phyloP scores from a whole-genome alignment of 2,329 filamentous ascomycete species.

The Paraconiothyrium sp. region DNA sequence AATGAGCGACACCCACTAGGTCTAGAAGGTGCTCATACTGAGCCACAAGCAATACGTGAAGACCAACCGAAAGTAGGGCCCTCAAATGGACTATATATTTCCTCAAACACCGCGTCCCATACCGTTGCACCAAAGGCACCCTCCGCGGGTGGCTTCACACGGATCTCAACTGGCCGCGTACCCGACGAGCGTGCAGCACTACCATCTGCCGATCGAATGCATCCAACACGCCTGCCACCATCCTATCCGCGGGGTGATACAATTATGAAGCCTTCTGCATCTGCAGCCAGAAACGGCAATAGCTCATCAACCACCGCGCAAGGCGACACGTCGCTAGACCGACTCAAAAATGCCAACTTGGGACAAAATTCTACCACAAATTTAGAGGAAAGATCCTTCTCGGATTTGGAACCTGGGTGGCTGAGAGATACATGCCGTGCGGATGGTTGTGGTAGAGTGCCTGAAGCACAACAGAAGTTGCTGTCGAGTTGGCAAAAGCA shows the following conservation, averaged over 20 bases:
- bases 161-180: constrained; percentile 1
- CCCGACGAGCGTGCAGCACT: neutral
- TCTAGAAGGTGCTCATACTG: neutral
- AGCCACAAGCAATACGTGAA: neutral
- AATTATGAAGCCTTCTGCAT: neutral
- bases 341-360: neutral
- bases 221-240: constrained; percentile 7
- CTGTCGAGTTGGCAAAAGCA: constrained; percentile 27
- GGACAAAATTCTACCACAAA: neutral
- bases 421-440: constrained; percentile 6
- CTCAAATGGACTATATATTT: neutral
- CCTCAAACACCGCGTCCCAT: neutral
- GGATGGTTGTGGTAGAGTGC: constrained; percentile 9
- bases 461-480: constrained; percentile 7
- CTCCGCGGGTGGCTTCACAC: constrained; percentile 11
- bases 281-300: neutral
- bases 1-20: neutral
- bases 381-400: neutral
- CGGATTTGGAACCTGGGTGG: constrained; percentile 7
- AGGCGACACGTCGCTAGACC: neutral
- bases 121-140: neutral
- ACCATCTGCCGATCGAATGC: neutral
- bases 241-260: neutral
- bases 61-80: neutral
- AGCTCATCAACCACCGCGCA: neutral